Percentiles rank a stretch among this genome's conserved stretches.
These are phyloP conservation scores for Xylariaceae sp. DNA, from an alignment of 2,329 filamentous ascomycete species.

Conservation along the genomic window DNA sequence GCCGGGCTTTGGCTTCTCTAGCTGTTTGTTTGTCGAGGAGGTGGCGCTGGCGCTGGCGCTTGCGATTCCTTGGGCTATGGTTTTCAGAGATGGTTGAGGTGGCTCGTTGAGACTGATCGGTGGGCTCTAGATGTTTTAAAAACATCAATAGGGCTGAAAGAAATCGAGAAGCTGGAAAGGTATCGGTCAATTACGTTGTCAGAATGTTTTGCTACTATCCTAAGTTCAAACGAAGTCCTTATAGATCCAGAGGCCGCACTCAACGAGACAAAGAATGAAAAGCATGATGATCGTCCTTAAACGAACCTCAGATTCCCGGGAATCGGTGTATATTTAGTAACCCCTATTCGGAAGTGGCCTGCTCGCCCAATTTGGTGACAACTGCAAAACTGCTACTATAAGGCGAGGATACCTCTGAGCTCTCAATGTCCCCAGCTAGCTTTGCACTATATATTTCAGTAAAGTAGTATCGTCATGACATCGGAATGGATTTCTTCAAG, in stretches of 20 bases:
- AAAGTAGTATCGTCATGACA: background rate
- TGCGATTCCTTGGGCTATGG: constrained; percentile 15
- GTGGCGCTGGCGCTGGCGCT: constrained; percentile 1
- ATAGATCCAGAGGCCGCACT: background rate
- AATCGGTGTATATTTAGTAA: background rate
- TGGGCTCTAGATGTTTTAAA: too few species aligned
- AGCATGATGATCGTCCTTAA: background rate
- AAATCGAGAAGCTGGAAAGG: too few species aligned
- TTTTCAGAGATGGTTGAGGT: constrained; percentile 7
- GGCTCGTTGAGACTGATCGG: background rate
- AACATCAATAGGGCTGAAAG: too few species aligned
- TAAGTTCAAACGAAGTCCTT: background rate
- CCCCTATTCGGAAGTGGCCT: background rate
- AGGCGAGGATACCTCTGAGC: too few species aligned
- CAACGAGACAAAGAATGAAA: background rate
- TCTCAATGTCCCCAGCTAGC: too few species aligned
- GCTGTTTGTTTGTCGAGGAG: constrained; percentile 8
- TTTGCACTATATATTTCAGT: background rate
- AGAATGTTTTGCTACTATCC: background rate
- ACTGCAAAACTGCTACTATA: too few species aligned
- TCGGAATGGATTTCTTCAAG: background rate
- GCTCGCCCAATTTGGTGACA: background rate
- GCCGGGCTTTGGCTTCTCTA: constrained; percentile 12
- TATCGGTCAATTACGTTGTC: background rate
- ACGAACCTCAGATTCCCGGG: too few species aligned